Evolutionary conservation across 2,329 filamentous ascomycete genomes (phyloP).

Genomic region (Coleophoma crateriformis): DNA sequence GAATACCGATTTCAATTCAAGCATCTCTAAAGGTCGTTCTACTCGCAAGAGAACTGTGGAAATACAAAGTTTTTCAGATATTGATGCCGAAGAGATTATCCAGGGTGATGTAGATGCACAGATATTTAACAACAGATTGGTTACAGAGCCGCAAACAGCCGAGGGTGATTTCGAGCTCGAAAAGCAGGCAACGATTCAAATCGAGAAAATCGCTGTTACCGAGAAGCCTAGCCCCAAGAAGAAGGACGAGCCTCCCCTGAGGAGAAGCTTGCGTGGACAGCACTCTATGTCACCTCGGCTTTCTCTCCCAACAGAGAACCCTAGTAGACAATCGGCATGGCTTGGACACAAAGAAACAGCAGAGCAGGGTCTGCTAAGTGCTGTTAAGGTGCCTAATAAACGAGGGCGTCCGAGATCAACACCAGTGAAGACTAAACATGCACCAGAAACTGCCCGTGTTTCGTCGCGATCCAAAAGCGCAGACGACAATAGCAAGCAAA

Average conservation of each 20-base stretch:
- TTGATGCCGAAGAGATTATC: background rate
- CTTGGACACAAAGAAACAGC: constrained; percentile 18
- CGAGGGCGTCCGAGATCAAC: background rate
- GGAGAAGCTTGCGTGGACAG: constrained; percentile 8
- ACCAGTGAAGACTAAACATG: too few species aligned
- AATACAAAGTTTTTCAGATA: background rate
- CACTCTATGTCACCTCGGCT: constrained; percentile 1
- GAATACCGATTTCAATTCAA: background rate
- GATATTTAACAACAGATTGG: background rate
- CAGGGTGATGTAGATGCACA: background rate
- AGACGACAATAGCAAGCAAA: too few species aligned
- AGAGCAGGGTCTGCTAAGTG: background rate
- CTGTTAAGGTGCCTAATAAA: background rate
- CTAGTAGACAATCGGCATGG: constrained; percentile 20
- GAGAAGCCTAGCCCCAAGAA: constrained; percentile 2
- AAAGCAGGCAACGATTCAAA: constrained; percentile 13
- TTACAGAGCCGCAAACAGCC: background rate
- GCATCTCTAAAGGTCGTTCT: background rate
- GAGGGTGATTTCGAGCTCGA: constrained; percentile 13
- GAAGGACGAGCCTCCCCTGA: constrained; percentile 7
- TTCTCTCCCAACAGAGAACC: constrained; percentile 5
- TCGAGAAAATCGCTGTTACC: background rate
- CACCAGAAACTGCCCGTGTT: too few species aligned
- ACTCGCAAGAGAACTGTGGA: background rate
- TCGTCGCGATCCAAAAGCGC: too few species aligned